Conservation (phyloP, 2,329 filamentous ascomycete species). For the Bipolaris cookei region DNA sequence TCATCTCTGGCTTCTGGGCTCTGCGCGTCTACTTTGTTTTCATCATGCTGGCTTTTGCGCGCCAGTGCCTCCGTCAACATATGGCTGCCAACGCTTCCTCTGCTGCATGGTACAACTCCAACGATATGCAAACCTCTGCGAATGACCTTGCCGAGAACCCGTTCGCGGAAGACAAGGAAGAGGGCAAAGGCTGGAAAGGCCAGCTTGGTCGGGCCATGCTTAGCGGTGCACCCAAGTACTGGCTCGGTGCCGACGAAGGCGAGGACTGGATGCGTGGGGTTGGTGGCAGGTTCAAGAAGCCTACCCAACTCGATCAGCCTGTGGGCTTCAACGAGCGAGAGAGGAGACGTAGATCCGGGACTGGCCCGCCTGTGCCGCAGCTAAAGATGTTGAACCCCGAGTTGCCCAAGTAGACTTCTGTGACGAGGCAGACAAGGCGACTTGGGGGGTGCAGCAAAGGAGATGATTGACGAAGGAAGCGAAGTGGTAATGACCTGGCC, state of each 20-base stretch:
- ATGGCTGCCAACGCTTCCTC: conserved; percentile 56
- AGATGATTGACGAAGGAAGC: conserved; percentile 14
- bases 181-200: conserved; percentile 80
- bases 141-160: conserved; percentile 66
- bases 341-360: conserved; percentile 66
- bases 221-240: conserved; percentile 75
- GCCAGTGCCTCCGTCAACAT: conserved; percentile 75
- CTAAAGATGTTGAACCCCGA: conserved; percentile 29
- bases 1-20: conserved; percentile 75
- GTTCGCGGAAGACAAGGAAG: conserved; percentile 72
- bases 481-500: conserved; percentile 14
- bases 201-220: conserved; percentile 81
- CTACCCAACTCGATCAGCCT: conserved; percentile 48
- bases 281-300: conserved; percentile 65
- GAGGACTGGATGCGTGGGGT: conserved; percentile 72
- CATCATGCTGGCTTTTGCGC: conserved; percentile 81
- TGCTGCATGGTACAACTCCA: conserved; percentile 51
- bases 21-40: conserved; percentile 83
- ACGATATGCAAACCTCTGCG: conserved; percentile 48
- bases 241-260: conserved; percentile 72
- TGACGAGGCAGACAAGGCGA: not conserved
- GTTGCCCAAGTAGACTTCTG: conserved; percentile 26
- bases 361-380: conserved; percentile 59
- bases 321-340: conserved; percentile 63
- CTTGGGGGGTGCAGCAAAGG: not conserved